Base-by-base conservation (phyloP, 805 yeast genomes). In the Starmerella bacillaris region DNA sequence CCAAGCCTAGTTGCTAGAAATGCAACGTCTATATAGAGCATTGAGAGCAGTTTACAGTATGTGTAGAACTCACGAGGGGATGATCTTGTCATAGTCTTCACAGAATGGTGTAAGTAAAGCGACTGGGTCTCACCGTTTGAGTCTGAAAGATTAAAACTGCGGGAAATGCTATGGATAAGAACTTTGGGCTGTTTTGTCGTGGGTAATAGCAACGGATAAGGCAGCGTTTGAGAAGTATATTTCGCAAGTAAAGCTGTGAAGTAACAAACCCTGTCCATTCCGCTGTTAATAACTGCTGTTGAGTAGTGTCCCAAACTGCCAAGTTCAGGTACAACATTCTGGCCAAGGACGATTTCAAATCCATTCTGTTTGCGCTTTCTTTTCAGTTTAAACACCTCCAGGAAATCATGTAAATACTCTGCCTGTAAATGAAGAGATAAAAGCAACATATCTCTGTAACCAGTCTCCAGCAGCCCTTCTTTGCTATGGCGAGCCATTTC, bases 181-280 rank as follows among this genome's bases (percentile, higher is more conserved):
- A 44, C 41, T 12, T 36, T 38, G 4, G 55, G 45, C 27, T 39
- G 48, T 19, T 38, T 21, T 27, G 45, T 41, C 24, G 43, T 47
- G 5, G 59, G 58, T 12, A 53, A 46, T 4, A 35, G 21, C 18
- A 55, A 38, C 26, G 41, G 45, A 29, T 43, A 53, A 3, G 60
- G 59, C 24, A 55, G 45, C 24, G 46, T 45, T 4, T 53, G 34
- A 17, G 53, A 53, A 7, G 52, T 41, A 31, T 56, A 56, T 39
- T 49, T 46, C 2, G 57, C 53, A 11, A 50, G 40, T 21, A 54
- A 50, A 20, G 44, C 39, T 3, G 41, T 31, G 32, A 55, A 54
- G 26, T 37, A 46, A n/a, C 53, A 46, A 16, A 55, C 45, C 16
- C 59, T 42, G 36, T 56, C 60, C 20, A 56, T 27, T 8, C 56